These are phyloP conservation scores for Penicillium sp. DNA, from an alignment of 2,329 filamentous ascomycete species.

Conservation along the genomic window DNA sequence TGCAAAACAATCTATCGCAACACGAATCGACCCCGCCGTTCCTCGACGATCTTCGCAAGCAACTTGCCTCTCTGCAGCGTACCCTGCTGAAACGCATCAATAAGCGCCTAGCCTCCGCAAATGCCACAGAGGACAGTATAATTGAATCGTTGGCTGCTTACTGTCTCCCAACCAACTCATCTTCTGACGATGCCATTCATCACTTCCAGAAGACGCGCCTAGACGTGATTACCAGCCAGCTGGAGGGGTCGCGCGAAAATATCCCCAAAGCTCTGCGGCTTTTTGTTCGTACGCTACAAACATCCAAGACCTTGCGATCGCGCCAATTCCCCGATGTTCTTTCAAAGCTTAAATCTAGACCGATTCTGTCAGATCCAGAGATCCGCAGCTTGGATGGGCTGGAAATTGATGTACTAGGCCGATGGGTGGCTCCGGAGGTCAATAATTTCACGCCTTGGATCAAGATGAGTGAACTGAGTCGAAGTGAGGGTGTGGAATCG, in stretches of 20 bases:
- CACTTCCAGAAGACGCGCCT: conserved; percentile 75
- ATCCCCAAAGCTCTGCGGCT: conserved; percentile 68
- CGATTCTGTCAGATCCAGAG: conserved; percentile 70
- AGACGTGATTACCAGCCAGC: conserved; percentile 64
- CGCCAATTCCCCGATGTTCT: conserved; percentile 70
- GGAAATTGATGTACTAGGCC: conserved; percentile 72
- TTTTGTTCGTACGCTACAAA: conserved; percentile 74
- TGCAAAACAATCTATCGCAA: conserved; percentile 71
- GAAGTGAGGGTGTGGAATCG: conserved; percentile 59
- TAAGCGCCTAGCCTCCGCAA: conserved; percentile 48
- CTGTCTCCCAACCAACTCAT: conserved; percentile 76
- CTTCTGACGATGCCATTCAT: conserved; percentile 73
- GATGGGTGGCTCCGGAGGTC: conserved; percentile 81
- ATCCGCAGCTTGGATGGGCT: conserved; percentile 68
- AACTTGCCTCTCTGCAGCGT: conserved; percentile 61
- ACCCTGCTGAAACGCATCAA: conserved; percentile 68
- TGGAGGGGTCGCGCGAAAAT: conserved; percentile 54
- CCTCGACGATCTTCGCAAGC: conserved; percentile 65
- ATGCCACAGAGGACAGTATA: conserved; percentile 50
- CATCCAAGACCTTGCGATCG: conserved; percentile 75
- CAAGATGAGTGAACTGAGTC: conserved; percentile 72
- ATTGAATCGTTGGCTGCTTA: conserved; percentile 78
- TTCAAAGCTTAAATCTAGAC: conserved; percentile 65
- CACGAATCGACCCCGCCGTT: conserved; percentile 49
- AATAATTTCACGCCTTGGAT: conserved; percentile 85